Percentiles rank a stretch among this genome's conserved stretches.
Conservation (phyloP, 495 filamentous ascomycete species). For the Lophium mytilinum region DNA sequence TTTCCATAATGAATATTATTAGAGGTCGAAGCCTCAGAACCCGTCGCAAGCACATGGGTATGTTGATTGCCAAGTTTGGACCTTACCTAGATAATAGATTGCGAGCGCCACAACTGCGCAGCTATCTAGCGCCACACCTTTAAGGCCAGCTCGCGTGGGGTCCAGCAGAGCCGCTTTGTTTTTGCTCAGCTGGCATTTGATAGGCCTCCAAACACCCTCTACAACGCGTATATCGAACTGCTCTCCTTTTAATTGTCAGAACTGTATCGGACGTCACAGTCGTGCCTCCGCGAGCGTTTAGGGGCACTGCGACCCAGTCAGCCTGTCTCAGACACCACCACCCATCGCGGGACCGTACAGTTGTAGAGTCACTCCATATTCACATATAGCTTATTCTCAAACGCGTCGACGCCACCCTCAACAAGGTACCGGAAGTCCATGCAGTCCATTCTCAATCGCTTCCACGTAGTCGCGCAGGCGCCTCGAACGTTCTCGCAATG, state of each 20-base stretch:
- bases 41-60: too few species aligned
- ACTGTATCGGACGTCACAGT: not conserved
- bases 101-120: too few species aligned
- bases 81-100: not conserved
- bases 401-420: not conserved
- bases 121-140: too few species aligned
- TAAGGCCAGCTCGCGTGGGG: not conserved
- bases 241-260: too few species aligned
- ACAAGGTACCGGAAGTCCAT: not conserved
- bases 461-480: constrained; percentile 3
- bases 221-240: too few species aligned
- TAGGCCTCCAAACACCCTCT: not conserved
- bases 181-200: not conserved
- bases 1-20: too few species aligned
- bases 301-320: not conserved
- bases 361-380: too few species aligned
- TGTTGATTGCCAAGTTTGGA: too few species aligned
- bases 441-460: not conserved
- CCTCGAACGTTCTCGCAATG: constrained; percentile 46
- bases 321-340: too few species aligned
- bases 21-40: too few species aligned
- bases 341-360: too few species aligned
- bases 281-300: not conserved
- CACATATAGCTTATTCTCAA: too few species aligned
- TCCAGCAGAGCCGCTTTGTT: constrained; percentile 5